Percentiles rank a stretch among this genome's conserved stretches.
Evolutionary conservation across 768 basidiomycete species (phyloP).

Genomic region (Lactarius sanguifluus): DNA sequence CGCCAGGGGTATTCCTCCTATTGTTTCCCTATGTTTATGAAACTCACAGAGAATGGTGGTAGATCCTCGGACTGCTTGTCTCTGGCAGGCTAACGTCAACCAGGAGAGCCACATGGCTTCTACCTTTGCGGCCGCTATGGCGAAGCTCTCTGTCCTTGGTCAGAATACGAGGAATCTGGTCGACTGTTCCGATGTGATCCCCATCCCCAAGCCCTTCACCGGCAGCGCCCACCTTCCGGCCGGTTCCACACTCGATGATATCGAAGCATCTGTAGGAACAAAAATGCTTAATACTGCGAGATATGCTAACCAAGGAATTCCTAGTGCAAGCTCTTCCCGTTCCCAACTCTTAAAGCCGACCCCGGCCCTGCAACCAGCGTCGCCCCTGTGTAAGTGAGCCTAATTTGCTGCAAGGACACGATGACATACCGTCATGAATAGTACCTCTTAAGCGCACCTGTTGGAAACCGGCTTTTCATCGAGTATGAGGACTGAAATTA

Average conservation of each 20-base stretch:
- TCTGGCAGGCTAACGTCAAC: slow-evolving; percentile 38
- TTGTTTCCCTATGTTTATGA: not conserved
- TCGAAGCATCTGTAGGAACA: slow-evolving; percentile 12
- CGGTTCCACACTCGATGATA: slow-evolving; percentile 2
- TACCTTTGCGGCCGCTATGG: slow-evolving; percentile 35
- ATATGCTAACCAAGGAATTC: slow-evolving; percentile 6
- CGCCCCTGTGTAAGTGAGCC: slow-evolving; percentile 17
- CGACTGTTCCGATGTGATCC: slow-evolving; percentile 30
- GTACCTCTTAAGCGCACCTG: not conserved
- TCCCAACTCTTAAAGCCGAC: slow-evolving; percentile 12
- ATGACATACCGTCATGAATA: not conserved
- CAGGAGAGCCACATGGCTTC: slow-evolving; percentile 34
- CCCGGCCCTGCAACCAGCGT: slow-evolving; percentile 13
- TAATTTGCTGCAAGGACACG: not conserved
- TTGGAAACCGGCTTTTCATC: not conserved
- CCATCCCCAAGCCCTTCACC: slow-evolving; percentile 10
- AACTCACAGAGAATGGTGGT: not conserved
- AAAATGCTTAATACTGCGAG: not conserved
- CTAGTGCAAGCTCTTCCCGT: slow-evolving; percentile 3
- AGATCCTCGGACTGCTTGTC: slow-evolving; percentile 38
- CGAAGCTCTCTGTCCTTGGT: slow-evolving; percentile 36
- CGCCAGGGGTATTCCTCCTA: slow-evolving; percentile 29
- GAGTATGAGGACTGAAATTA: not conserved
- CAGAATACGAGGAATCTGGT: slow-evolving; percentile 28
- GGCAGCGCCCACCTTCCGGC: slow-evolving; percentile 15